These are phyloP conservation scores for Sarcomyxa edulis DNA, from an alignment of 768 basidiomycete species.

Conservation along the genomic window DNA sequence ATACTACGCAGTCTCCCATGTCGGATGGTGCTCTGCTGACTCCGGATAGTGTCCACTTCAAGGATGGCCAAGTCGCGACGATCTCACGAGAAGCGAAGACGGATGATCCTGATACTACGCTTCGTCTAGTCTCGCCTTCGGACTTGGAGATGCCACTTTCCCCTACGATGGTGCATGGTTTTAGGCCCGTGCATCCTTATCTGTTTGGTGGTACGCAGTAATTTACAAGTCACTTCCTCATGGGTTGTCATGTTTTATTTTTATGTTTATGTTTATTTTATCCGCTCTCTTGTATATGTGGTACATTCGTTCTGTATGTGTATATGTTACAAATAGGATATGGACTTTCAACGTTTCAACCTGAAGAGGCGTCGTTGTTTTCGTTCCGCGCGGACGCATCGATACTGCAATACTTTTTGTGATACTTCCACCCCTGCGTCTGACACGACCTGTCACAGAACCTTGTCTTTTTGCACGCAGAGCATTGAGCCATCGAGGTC, in stretches of 20 bases:
- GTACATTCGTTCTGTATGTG: too few relatives aligned
- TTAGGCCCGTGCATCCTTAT: background rate
- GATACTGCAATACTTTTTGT: background rate
- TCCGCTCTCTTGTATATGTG: too few relatives aligned
- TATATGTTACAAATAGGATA: too few relatives aligned
- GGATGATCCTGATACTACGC: constrained; percentile 6
- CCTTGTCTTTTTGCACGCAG: background rate
- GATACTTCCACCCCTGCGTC: constrained; percentile 2
- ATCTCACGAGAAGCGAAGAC: constrained; percentile 2
- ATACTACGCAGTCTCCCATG: constrained; percentile 10
- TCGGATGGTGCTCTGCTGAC: constrained; percentile 17
- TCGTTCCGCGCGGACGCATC: too few relatives aligned
- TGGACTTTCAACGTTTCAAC: too few relatives aligned
- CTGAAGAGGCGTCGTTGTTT: too few relatives aligned
- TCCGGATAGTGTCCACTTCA: constrained; percentile 15
- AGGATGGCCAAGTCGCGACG: constrained; percentile 6
- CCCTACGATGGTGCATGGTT: background rate
- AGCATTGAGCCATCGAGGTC: background rate
- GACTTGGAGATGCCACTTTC: too few relatives aligned
- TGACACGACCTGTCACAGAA: constrained; percentile 1
- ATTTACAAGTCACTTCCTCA: too few relatives aligned
- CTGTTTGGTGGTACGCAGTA: background rate
- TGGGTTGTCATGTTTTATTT: too few relatives aligned
- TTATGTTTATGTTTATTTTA: too few relatives aligned
- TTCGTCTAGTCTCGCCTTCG: constrained; percentile 11